Conservation (phyloP, 495 filamentous ascomycete species). For the Neurospora pannonica region DNA sequence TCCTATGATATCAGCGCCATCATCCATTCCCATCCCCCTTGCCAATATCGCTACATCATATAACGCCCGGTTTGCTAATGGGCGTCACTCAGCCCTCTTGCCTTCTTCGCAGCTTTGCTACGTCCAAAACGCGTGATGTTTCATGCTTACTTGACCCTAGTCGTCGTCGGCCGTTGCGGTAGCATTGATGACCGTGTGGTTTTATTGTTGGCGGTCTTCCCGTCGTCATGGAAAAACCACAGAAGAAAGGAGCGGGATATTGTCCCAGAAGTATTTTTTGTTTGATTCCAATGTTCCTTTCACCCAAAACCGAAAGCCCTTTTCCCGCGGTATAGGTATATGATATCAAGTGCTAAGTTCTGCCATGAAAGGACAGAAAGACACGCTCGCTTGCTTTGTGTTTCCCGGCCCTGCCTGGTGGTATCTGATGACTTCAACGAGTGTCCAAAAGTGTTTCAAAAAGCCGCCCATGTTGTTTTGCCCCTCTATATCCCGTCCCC, state of each 20-base stretch:
- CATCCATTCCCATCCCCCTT: not conserved
- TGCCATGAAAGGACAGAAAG: not conserved
- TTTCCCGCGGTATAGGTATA: not conserved
- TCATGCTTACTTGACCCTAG: not conserved
- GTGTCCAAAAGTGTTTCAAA: not conserved
- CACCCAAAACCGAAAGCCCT: not conserved
- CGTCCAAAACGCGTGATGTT: not conserved
- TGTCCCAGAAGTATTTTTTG: not conserved
- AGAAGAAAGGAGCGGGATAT: not conserved
- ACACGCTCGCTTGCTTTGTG: not conserved
- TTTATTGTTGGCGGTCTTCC: not conserved
- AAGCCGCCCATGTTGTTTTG: not conserved
- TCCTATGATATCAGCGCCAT: not conserved
- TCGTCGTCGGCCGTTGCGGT: not conserved
- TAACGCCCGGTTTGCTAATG: not conserved
- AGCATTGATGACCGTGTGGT: not conserved
- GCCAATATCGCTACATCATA: not conserved
- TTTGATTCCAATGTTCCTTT: not conserved
- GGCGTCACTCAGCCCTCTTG: not conserved
- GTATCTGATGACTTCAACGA: not conserved
- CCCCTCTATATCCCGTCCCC: not conserved
- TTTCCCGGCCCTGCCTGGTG: not conserved
- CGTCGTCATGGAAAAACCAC: not conserved
- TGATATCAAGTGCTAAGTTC: not conserved
- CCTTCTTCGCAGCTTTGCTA: not conserved